phyloP scores from a whole-genome alignment of 331 rosid species.

The Malus hybrid region DNA sequence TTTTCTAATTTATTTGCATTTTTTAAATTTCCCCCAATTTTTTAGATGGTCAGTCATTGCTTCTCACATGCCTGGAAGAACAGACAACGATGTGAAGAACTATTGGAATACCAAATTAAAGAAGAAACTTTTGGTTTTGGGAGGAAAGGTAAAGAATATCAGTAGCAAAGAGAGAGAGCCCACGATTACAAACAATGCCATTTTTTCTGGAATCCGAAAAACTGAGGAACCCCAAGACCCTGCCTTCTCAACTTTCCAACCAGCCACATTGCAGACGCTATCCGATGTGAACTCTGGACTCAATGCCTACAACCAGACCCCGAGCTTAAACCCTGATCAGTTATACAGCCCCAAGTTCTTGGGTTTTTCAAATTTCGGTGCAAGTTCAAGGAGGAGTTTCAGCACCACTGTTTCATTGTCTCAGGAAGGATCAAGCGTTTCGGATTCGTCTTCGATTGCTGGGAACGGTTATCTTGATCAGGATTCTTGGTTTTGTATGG shows the following conservation, averaged over 20 bases:
- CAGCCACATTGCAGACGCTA: slow-evolving; percentile 5
- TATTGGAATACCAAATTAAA: slow-evolving; percentile 82
- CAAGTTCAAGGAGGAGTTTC: slow-evolving; percentile 17
- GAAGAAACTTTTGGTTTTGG: slow-evolving; percentile 41
- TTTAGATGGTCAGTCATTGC: slow-evolving; percentile 83
- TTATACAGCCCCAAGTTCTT: slow-evolving; percentile 5
- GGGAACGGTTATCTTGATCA: slow-evolving; percentile 18
- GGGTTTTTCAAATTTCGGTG: slow-evolving; percentile 28
- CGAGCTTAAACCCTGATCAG: slow-evolving; percentile 16
- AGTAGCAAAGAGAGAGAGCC: background rate
- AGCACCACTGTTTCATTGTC: slow-evolving; percentile 19
- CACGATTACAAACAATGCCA: background rate
- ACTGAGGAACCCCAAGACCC: slow-evolving; percentile 8
- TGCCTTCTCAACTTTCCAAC: slow-evolving; percentile 11
- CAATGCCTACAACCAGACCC: background rate
- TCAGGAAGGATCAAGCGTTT: slow-evolving; percentile 41
- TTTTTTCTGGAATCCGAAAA: slow-evolving; percentile 12
- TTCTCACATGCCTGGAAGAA: slow-evolving; percentile 68
- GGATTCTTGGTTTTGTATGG: slow-evolving; percentile 31
- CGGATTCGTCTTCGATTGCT: slow-evolving; percentile 31
- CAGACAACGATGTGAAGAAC: slow-evolving; percentile 91
- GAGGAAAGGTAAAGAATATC: slow-evolving; percentile 22
- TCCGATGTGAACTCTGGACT: slow-evolving; percentile 13
- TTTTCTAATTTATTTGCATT: background rate
- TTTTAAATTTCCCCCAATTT: background rate